Conservation (phyloP, 345 rosid genomes). For the Sisymbrium altissimum region DNA sequence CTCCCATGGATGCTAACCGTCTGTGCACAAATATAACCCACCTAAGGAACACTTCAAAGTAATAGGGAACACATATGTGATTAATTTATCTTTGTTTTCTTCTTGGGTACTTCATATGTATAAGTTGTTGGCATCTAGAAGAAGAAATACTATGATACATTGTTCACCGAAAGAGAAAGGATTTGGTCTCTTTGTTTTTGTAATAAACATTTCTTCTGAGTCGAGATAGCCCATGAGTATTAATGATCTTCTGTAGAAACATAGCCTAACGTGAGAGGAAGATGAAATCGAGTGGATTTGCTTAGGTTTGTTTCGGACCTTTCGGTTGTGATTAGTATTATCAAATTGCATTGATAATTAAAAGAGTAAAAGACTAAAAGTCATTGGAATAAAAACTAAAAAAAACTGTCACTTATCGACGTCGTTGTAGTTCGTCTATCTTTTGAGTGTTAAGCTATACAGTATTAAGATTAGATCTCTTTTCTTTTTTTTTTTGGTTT, state of each 20-base stretch:
- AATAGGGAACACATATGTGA: too few species aligned
- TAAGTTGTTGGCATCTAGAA: slow-evolving; percentile 9
- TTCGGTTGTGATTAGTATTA: background rate
- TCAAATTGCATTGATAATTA: background rate
- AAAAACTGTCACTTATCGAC: too few species aligned
- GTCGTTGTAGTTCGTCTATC: too few species aligned
- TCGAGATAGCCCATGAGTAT: background rate
- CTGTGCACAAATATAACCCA: background rate
- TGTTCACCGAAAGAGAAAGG: slow-evolving; percentile 12
- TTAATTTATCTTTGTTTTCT: too few species aligned
- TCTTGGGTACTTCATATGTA: background rate
- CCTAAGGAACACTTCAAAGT: background rate
- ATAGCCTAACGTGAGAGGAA: background rate
- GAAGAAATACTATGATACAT: slow-evolving; percentile 20
- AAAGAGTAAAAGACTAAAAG: too few species aligned
- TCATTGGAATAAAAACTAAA: too few species aligned
- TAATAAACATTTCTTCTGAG: slow-evolving; percentile 15
- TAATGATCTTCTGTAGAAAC: background rate
- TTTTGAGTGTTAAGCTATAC: too few species aligned
- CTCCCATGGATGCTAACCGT: slow-evolving; percentile 1
- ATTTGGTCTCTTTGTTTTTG: slow-evolving; percentile 14
- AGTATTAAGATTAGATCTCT: too few species aligned
- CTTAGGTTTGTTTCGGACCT: background rate
- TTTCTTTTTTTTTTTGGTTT: too few species aligned
- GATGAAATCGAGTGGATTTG: background rate